Base-by-base conservation (phyloP, 1,284 basidiomycete genomes). In the Sporisorium scitamineum region DNA sequence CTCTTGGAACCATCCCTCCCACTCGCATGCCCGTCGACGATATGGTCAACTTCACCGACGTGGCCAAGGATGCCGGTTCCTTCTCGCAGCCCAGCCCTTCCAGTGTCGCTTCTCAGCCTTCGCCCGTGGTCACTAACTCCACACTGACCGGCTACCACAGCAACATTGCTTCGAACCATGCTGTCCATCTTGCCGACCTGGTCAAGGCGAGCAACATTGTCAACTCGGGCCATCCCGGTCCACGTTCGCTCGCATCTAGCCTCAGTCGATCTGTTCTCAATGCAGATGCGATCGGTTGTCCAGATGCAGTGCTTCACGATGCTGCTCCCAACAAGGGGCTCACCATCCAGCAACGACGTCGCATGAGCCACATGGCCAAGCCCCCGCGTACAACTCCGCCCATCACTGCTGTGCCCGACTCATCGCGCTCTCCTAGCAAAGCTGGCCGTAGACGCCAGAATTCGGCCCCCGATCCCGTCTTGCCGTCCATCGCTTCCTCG, bases 281-380 rank as follows among this genome's bases (percentile, higher is more conserved):
- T 20, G 61, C 31, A n/a, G 64, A 64, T 7, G 37, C 69, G 14
- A 48, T 66, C 22, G 68, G 64, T 31, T 60, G 64, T 4, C 63
- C 67, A 14, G 59, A 69, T 9, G 45, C 47, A 16, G 24, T 52
- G 16, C 11, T 13, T 9, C 37, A 16, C 42, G 29, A 51, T 9
- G 51, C 32, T 9, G 45, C 6, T 31, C 41, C 18, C 3, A 45
- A 41, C 42, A 59, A 65, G 47, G 59, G 59, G 13, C 44, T 76
- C 18, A 69, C 74, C 32, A 72, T 76, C n/a, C 74, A 76, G 29
- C 74, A 76, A 51, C 61, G 74, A n/a, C 65, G 74, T 39, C 65
- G 74, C 4, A 16, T 76, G 29, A 76, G 65, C 53, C 65, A 62
- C 26, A 55, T 69, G 54, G 55, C 61, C 20, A 37, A 44, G 32